Conservation (phyloP, 768 basidiomycete genomes). For the Tulasnella sp. region DNA sequence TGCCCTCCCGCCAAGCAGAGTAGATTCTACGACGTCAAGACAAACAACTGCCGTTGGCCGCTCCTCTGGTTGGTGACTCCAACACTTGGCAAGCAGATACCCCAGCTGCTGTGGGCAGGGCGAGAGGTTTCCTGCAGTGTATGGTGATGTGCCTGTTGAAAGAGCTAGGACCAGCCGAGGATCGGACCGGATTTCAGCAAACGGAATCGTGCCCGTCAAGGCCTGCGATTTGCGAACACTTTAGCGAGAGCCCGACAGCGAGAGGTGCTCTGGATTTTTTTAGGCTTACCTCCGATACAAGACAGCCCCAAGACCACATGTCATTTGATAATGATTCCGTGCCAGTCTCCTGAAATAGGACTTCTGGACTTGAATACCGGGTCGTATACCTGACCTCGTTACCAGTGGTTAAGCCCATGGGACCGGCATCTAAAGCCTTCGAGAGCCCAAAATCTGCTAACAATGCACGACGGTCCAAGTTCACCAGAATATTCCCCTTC, state of each 20-base stretch:
- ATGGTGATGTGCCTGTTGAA: not conserved
- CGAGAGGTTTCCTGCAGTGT: not conserved
- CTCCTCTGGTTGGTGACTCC: not conserved
- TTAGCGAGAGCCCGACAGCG: not conserved
- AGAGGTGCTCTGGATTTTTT: too few relatives aligned
- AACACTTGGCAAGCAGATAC: not conserved
- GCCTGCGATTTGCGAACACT: not conserved
- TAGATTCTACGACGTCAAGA: not conserved
- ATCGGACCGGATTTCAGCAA: not conserved
- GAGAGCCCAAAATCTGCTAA: not conserved
- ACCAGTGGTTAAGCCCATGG: not conserved
- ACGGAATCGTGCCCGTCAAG: not conserved
- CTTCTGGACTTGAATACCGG: constrained; percentile 8
- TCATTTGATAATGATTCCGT: not conserved
- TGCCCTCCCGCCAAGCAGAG: too few relatives aligned
- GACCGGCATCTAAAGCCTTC: not conserved
- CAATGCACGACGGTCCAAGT: not conserved
- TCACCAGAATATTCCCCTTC: not conserved
- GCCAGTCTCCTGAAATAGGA: not conserved
- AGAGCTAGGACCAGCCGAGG: not conserved
- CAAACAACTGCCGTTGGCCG: not conserved
- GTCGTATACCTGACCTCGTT: not conserved
- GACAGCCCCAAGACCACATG: constrained; percentile 25
- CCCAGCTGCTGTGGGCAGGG: not conserved
- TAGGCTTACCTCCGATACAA: not conserved